These are phyloP conservation scores for Paecilomyces sp. DNA, from an alignment of 2,329 filamentous ascomycete species.

Conservation along the genomic window DNA sequence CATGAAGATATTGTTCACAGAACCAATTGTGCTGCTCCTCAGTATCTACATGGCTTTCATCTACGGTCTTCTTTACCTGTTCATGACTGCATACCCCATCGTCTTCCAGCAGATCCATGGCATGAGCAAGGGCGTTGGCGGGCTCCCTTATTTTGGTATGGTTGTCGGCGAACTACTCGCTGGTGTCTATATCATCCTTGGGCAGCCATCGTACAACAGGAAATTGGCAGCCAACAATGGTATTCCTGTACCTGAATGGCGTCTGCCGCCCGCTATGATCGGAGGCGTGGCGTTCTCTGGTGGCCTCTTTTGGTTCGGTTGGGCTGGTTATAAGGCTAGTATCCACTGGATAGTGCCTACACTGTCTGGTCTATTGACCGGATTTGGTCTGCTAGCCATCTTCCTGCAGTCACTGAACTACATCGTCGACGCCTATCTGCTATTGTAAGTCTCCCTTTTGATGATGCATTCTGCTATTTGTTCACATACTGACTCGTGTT, in stretches of 20 bases:
- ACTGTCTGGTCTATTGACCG: constrained; percentile 36
- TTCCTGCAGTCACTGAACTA: constrained; percentile 44
- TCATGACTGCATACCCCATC: constrained; percentile 40
- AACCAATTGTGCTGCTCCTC: constrained; percentile 37
- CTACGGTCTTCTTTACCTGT: constrained; percentile 28
- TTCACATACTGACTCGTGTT: not conserved
- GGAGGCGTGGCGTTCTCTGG: constrained; percentile 38
- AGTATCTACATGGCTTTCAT: constrained; percentile 32
- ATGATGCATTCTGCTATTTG: not conserved
- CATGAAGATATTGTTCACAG: constrained; percentile 35
- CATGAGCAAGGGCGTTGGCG: constrained; percentile 33
- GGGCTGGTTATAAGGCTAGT: constrained; percentile 26
- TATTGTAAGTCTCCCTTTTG: constrained; percentile 16
- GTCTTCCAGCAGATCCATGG: constrained; percentile 33
- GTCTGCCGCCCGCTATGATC: constrained; percentile 41
- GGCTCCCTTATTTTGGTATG: constrained; percentile 36
- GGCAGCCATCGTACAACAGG: constrained; percentile 30
- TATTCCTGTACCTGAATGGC: constrained; percentile 31
- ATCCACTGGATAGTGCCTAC: constrained; percentile 37
- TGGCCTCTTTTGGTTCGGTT: constrained; percentile 39
- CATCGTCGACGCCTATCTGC: constrained; percentile 30
- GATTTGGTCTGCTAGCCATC: constrained; percentile 41
- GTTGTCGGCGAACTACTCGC: constrained; percentile 17
- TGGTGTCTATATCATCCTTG: constrained; percentile 28
- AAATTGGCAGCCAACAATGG: constrained; percentile 27